A percentile compares a stretch with the other conserved stretches of the same genome.
Conservation (phyloP, 495 filamentous ascomycete species). For the Penicillium desertorum region DNA sequence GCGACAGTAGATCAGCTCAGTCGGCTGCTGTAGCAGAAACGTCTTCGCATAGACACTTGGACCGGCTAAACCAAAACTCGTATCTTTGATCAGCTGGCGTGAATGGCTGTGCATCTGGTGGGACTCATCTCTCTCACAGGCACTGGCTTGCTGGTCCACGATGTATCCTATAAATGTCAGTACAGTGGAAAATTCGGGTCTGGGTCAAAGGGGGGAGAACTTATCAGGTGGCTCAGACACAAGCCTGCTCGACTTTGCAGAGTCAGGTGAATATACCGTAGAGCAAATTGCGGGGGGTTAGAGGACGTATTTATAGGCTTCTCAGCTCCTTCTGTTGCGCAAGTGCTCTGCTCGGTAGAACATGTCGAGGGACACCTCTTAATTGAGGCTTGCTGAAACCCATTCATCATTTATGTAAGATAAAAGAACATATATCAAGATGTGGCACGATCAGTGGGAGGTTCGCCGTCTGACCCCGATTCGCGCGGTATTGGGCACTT, state of each 20-base stretch:
- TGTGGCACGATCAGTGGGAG: too few relatives aligned
- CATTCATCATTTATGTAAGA: not conserved
- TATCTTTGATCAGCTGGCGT: not conserved
- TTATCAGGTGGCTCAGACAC: not conserved
- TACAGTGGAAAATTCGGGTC: too few relatives aligned
- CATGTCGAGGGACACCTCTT: not conserved
- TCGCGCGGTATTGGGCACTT: too few relatives aligned
- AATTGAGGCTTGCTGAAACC: not conserved
- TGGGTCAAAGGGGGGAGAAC: too few relatives aligned
- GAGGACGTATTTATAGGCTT: constrained; percentile 4
- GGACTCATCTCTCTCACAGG: not conserved
- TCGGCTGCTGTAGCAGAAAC: not conserved
- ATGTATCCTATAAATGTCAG: too few relatives aligned
- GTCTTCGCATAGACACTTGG: not conserved
- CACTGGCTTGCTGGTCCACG: too few relatives aligned
- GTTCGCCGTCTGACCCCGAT: too few relatives aligned
- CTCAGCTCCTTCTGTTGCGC: not conserved
- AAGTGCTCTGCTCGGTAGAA: not conserved
- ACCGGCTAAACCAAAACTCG: too few relatives aligned
- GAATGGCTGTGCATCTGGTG: not conserved
- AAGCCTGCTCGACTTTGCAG: not conserved
- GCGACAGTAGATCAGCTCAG: not conserved
- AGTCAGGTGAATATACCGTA: not conserved
- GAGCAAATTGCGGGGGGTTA: not conserved
- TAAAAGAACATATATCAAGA: too few relatives aligned